phyloP scores from a whole-genome alignment of 768 basidiomycete species.

The Rubroboletus pulcherrimus region DNA sequence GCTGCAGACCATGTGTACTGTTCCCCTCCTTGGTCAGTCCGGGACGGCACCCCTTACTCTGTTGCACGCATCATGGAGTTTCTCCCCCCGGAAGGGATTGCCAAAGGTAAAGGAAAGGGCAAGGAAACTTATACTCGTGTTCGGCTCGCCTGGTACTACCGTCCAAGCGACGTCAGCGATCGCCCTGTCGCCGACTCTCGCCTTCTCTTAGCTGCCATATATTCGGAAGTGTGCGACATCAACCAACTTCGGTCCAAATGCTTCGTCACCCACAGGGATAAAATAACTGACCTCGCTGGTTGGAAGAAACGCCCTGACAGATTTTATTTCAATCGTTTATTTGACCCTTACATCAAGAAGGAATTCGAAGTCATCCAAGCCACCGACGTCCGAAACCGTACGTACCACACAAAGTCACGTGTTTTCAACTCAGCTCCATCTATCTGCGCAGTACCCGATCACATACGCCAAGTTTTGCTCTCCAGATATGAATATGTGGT shows the following conservation, averaged over 20 bases:
- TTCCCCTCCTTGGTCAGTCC: conserved; percentile 86
- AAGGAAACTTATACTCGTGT: conserved; percentile 77
- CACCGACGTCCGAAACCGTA: conserved; percentile 84
- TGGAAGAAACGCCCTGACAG: conserved; percentile 95
- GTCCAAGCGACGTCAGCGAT: conserved; percentile 93
- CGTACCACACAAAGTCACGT: conserved; percentile 33
- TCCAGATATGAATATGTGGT: conserved; percentile 92
- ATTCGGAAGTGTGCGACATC: conserved; percentile 94
- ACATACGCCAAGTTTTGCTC: conserved; percentile 73
- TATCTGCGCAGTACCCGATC: conserved; percentile 61
- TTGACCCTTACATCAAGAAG: conserved; percentile 97
- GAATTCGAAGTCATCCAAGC: conserved; percentile 95
- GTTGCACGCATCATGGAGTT: conserved; percentile 98
- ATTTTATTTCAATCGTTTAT: conserved; percentile 94
- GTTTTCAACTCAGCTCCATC: conserved; percentile 12
- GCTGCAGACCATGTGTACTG: conserved; percentile 92
- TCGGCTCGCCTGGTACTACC: conserved; percentile 94
- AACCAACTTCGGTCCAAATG: conserved; percentile 90
- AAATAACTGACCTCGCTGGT: conserved; percentile 85
- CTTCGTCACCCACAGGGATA: conserved; percentile 92
- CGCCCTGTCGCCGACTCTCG: conserved; percentile 88
- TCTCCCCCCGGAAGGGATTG: conserved; percentile 70
- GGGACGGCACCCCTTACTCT: conserved; percentile 94
- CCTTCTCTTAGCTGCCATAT: conserved; percentile 90
- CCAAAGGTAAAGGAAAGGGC: conserved; percentile 62